Percentiles rank a stretch among this genome's conserved stretches.
These are phyloP conservation scores for Alternaria metachromatica DNA, from an alignment of 2,329 filamentous ascomycete genomes.

Conservation along the genomic window DNA sequence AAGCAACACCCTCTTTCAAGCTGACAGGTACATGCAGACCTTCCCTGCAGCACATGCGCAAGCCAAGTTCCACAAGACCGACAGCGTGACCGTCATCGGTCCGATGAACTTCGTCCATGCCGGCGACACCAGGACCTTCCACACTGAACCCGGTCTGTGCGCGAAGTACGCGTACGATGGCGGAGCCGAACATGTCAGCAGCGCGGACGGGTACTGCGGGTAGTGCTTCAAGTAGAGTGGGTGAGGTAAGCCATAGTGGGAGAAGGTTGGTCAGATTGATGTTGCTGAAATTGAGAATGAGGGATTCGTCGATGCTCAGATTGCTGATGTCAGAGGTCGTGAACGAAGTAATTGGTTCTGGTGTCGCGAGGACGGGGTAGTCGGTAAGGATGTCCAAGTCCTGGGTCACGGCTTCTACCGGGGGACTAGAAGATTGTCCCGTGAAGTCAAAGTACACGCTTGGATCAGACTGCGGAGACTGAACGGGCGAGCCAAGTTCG, in stretches of 20 bases:
- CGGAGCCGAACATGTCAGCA: constrained; percentile 40
- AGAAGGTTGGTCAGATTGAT: constrained; percentile 30
- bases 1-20: constrained; percentile 34
- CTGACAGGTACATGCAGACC: constrained; percentile 19
- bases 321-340: not conserved
- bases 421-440: not conserved
- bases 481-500: constrained; percentile 26
- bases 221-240: constrained; percentile 48
- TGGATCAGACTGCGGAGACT: constrained; percentile 7
- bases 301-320: not conserved
- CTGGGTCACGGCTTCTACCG: not conserved
- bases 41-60: constrained; percentile 33
- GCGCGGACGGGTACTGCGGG: constrained; percentile 47
- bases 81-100: constrained; percentile 24
- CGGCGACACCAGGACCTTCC: constrained; percentile 46
- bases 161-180: constrained; percentile 49
- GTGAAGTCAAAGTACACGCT: constrained; percentile 31
- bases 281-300: not conserved
- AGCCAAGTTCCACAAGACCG: constrained; percentile 45
- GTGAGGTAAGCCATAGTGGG: constrained; percentile 50
- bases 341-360: not conserved
- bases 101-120: constrained; percentile 50
- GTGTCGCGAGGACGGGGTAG: constrained; percentile 16
- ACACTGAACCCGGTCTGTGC: constrained; percentile 50
- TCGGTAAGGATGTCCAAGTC: constrained; percentile 9